Evolutionary conservation across 2,329 filamentous ascomycete species (phyloP).

Genomic region (Incumbomyces lentus): DNA sequence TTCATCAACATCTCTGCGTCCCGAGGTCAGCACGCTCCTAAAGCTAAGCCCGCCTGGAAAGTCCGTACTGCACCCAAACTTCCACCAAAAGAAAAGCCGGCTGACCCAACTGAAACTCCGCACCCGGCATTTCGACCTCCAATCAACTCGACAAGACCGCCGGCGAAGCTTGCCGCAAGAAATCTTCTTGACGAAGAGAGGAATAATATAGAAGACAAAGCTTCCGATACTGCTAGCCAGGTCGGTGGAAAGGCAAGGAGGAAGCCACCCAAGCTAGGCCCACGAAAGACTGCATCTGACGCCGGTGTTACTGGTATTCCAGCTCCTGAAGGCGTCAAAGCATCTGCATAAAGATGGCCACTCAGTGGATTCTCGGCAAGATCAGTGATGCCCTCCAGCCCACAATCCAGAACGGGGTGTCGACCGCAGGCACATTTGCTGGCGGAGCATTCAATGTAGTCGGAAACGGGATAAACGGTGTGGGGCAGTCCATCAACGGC

Average conservation of each 20-base stretch:
- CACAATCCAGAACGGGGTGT: constrained; percentile 15
- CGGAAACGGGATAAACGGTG: constrained; percentile 19
- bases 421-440: constrained; percentile 17
- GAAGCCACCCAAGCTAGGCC: constrained; percentile 20
- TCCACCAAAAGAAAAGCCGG: constrained; percentile 17
- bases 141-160: constrained; percentile 17
- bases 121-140: constrained; percentile 15
- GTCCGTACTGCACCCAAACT: constrained; percentile 21
- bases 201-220: constrained; percentile 2
- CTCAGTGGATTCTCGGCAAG: constrained; percentile 20
- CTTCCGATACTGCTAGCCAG: constrained; percentile 11
- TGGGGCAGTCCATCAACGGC: constrained; percentile 20
- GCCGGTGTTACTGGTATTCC: constrained; percentile 5
- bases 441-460: constrained; percentile 19
- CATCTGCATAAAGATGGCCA: constrained; percentile 17
- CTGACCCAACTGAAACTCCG: constrained; percentile 11
- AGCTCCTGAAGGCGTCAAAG: constrained; percentile 5
- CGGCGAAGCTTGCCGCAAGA: constrained; percentile 4
- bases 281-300: constrained; percentile 11
- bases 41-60: constrained; percentile 23
- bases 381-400: constrained; percentile 18
- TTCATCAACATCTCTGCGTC: constrained; percentile 23
- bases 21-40: constrained; percentile 20
- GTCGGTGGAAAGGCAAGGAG: constrained; percentile 12
- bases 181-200: constrained; percentile 1